phyloP scores from a whole-genome alignment of 2,329 filamentous ascomycete genomes.

The Colletotrichum camelliae region DNA sequence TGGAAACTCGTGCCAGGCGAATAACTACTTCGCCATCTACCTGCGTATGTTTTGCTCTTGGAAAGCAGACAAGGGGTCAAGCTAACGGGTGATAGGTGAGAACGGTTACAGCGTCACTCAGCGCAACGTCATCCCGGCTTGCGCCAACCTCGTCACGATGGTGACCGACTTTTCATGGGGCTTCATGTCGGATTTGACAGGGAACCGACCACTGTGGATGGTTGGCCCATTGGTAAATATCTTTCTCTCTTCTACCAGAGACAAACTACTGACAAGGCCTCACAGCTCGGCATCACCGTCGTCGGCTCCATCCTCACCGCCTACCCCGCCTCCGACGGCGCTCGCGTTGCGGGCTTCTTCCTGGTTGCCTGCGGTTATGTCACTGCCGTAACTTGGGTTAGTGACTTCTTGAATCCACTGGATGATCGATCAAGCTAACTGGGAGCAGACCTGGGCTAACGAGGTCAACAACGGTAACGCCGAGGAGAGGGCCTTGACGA shows the following conservation, averaged over 20 bases:
- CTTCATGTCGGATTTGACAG: constrained; percentile 4
- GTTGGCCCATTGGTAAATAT: not conserved
- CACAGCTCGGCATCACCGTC: not conserved
- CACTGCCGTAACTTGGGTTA: not conserved
- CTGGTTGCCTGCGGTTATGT: constrained; percentile 1
- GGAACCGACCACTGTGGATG: not conserved
- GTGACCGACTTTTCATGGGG: constrained; percentile 5
- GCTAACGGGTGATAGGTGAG: not conserved
- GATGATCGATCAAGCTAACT: not conserved
- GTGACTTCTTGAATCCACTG: not conserved
- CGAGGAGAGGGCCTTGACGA: constrained; percentile 35
- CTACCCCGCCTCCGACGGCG: not conserved
- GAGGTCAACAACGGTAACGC: constrained; percentile 35
- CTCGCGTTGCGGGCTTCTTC: constrained; percentile 1
- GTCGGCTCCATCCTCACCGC: constrained; percentile 1
- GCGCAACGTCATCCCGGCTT: constrained; percentile 11
- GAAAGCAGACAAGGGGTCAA: not conserved
- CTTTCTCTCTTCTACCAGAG: too few species aligned
- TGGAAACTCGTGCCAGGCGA: constrained; percentile 4
- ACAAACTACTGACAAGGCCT: not conserved
- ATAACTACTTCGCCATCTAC: constrained; percentile 5
- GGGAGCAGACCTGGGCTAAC: constrained; percentile 35
- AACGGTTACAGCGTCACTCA: constrained; percentile 7
- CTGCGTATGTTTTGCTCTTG: not conserved
- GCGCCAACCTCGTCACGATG: constrained; percentile 13